Conservation (phyloP, 176 grass and related monocot genomes). For the Coix lacrymajobi region DNA sequence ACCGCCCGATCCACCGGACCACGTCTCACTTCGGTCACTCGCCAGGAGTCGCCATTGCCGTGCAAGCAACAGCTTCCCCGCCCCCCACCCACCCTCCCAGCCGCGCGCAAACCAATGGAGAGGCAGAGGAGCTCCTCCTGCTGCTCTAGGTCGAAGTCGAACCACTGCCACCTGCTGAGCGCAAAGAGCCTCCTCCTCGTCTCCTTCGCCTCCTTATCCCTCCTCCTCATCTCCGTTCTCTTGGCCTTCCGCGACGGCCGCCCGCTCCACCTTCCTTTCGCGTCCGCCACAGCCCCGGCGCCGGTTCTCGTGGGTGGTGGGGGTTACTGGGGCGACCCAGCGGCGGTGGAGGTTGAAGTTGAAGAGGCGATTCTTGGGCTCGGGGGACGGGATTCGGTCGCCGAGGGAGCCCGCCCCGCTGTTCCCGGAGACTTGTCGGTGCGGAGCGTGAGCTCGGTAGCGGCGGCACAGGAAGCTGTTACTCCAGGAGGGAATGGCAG, state of each 20-base stretch:
- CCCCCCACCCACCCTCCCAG: neutral
- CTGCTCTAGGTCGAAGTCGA: neutral
- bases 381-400: neutral
- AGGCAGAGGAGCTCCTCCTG: constrained; percentile 33
- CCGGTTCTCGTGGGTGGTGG: neutral
- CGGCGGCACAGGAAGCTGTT: neutral
- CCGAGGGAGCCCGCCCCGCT: neutral
- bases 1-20: neutral
- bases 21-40: neutral
- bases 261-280: constrained; percentile 34
- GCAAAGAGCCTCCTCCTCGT: constrained; percentile 44
- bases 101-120: constrained; percentile 40
- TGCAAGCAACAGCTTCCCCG: neutral
- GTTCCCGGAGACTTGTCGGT: constrained; percentile 10
- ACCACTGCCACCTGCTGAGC: constrained; percentile 25
- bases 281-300: neutral
- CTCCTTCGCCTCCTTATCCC: constrained; percentile 57
- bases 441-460: constrained; percentile 7
- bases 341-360: neutral
- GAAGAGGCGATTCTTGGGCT: neutral
- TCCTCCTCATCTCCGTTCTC: constrained; percentile 66
- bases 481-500: neutral
- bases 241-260: constrained; percentile 48
- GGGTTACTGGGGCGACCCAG: neutral
- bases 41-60: neutral